Base-by-base conservation (phyloP, 306 rosid species). In the Delonix regia region DNA sequence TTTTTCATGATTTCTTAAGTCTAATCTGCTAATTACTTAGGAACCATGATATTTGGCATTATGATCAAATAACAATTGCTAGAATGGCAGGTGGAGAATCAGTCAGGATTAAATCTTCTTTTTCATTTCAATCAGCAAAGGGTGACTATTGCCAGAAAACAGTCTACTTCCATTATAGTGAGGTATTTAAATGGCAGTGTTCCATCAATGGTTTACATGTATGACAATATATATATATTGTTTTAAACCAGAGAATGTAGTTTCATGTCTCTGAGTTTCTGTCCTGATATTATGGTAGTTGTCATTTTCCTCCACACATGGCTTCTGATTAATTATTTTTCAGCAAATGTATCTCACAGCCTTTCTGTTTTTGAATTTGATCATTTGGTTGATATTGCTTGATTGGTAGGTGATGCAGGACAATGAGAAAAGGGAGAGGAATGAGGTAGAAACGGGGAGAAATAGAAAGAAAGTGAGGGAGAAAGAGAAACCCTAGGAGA, bases 71-170 rank as follows among this genome's bases (percentile, higher is more conserved):
- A 69, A 81, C 52, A 67, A 44, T 73, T 71, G 69, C 52, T 84
- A 24, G 33, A 49, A 53, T 83, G 80, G 83, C 91, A 94, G 99
- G 97, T 92, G 81, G 95, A 90, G 84, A 94, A 94, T 75, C 84
- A 64, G 44, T 81, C 93, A 52, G 97, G 99, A 42, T 71, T 88
- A 71, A 81, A 86, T 84, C 97, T 94, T 88, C 87, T 80, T 39
- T 86, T 92, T 83, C 88, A 89, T 73, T 79, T 85, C 78, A 69
- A 87, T 84, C 86, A 90, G 85, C 90, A 89, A 81, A 87, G 89
- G 61, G 66, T 84, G 42, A 83, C 86, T 76, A 79, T 94, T 81
- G 86, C 95, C 78, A 85, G 85, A 85, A 86, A 89, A 69, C 93
- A 94, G 80, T 86, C 88, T 53, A 86, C 93, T 27, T 85, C 93